Percentiles rank a stretch among this genome's conserved stretches.
These are phyloP conservation scores for Pythium scleroteichum DNA, from an alignment of 352 stramenopile species.

Conservation along the genomic window DNA sequence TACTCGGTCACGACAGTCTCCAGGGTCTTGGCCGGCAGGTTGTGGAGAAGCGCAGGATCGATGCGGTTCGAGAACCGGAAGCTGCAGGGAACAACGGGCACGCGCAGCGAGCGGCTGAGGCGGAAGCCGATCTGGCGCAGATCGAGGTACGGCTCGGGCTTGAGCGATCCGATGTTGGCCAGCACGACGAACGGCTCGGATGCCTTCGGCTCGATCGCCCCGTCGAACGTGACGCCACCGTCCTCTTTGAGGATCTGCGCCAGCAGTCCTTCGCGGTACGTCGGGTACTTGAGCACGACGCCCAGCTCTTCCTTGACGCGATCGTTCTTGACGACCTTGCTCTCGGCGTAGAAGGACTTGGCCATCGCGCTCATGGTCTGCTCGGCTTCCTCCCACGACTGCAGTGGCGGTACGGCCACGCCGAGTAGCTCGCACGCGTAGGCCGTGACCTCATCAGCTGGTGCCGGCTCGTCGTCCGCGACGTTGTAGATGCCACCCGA, in stretches of 20 bases:
- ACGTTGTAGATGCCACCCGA: slow-evolving; percentile 87
- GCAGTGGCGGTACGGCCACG: slow-evolving; percentile 43
- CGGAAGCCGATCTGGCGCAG: slow-evolving; percentile 73
- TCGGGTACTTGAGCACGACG: slow-evolving; percentile 68
- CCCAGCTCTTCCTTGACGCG: slow-evolving; percentile 78
- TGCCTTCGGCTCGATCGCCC: background rate
- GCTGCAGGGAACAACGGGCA: slow-evolving; percentile 67
- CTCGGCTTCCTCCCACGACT: slow-evolving; percentile 74
- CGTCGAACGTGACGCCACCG: slow-evolving; percentile 11
- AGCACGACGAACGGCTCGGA: slow-evolving; percentile 47
- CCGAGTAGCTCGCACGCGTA: slow-evolving; percentile 77
- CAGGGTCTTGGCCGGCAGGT: slow-evolving; percentile 59
- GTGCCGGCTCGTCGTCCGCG: slow-evolving; percentile 87
- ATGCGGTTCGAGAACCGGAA: slow-evolving; percentile 84
- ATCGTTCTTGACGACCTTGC: slow-evolving; percentile 75
- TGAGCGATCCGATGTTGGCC: slow-evolving; percentile 77
- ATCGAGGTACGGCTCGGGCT: slow-evolving; percentile 65
- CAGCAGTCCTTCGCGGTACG: slow-evolving; percentile 79
- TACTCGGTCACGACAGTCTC: slow-evolving; percentile 59
- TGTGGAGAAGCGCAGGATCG: slow-evolving; percentile 53
- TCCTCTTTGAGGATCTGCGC: slow-evolving; percentile 83
- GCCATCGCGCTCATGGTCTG: slow-evolving; percentile 84
- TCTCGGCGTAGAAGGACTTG: slow-evolving; percentile 86
- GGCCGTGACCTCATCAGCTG: slow-evolving; percentile 72
- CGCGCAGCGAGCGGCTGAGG: slow-evolving; percentile 53